Base-by-base conservation (phyloP, 1,139 yeast genomes). In the Debaryomyces robertsiae region DNA sequence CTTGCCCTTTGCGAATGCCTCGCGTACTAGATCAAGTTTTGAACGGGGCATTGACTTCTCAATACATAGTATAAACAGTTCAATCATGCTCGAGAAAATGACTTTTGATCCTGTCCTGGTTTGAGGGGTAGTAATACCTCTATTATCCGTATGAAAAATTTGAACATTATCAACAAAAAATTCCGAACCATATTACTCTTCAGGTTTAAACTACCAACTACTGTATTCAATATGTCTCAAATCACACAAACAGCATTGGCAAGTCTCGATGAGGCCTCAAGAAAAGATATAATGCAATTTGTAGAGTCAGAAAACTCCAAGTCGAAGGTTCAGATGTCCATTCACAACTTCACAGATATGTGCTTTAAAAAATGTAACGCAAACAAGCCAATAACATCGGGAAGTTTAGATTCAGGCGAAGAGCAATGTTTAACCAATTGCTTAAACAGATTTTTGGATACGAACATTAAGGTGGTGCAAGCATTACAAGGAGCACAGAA, bases 341-440 rank as follows among this genome's bases (percentile, higher is more conserved):
- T 89, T 47, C 95, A 89, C 61, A 80, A 76, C 58, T 89, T 88
- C 73, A 90, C 96, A 30, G 91, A 89, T 59, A 75, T 84, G 75
- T 91, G 98, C 63, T 91, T 89, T 73, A 86, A 84, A 62, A 86
- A 87, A 67, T 91, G 98, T 62, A 76, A 89, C 45, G 68, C 77
- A 36, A 59, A 65, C 46, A 59, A 53, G 39, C 68, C 77, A 13
- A 75, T 83, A 41, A 70, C 73, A 41, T 67, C 75, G 40, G 77
- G 77, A 32, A 68, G 69, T 39, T 69, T 90, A 49, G 75, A 75
- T 49, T 42, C 66, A 4, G 62, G 62, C 40, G 97, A 91, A 62
- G 88, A 84, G 52, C 64, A 71, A 32, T 91, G 97, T 60, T 69
- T 90, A 61, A 67, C 75, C 45, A 86, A 86, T 69, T 91, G 97